phyloP scores from a whole-genome alignment of 2,329 filamentous ascomycete species.

The Fusarium concolor region DNA sequence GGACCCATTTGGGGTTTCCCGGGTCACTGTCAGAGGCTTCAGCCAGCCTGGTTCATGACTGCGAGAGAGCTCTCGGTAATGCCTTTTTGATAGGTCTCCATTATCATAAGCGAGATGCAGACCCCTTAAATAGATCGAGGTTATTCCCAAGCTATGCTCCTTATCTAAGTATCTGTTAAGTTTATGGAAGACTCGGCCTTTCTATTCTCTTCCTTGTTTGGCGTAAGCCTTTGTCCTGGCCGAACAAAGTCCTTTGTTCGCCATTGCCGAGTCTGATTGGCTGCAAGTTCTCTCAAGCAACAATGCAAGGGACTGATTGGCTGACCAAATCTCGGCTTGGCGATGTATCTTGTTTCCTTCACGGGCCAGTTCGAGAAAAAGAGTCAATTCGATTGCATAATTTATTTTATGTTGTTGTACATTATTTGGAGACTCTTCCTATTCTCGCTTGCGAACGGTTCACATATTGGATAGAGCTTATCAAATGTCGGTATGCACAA shows the following conservation, averaged over 20 bases:
- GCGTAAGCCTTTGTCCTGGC: constrained; percentile 2
- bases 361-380: neutral
- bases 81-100: constrained; percentile 2
- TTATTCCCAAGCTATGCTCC: neutral
- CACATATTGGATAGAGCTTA: neutral
- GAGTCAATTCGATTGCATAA: constrained; percentile 16
- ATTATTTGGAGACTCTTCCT: neutral
- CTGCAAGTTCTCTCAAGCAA: neutral
- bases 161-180: neutral
- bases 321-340: constrained; percentile 3
- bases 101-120: constrained; percentile 12
- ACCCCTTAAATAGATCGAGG: constrained; percentile 2
- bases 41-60: constrained; percentile 9
- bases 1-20: constrained; percentile 13
- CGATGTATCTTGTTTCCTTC: constrained; percentile 9
- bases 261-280: constrained; percentile 24
- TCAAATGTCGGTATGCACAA: neutral
- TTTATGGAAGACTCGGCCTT: neutral
- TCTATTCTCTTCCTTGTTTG: neutral
- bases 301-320: constrained; percentile 16
- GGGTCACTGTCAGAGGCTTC: constrained; percentile 18
- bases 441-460: neutral
- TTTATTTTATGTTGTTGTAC: neutral
- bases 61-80: neutral
- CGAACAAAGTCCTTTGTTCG: constrained; percentile 15